Evolutionary conservation across 805 yeast species (phyloP).

Genomic region (Kodamaea neixiangensis): DNA sequence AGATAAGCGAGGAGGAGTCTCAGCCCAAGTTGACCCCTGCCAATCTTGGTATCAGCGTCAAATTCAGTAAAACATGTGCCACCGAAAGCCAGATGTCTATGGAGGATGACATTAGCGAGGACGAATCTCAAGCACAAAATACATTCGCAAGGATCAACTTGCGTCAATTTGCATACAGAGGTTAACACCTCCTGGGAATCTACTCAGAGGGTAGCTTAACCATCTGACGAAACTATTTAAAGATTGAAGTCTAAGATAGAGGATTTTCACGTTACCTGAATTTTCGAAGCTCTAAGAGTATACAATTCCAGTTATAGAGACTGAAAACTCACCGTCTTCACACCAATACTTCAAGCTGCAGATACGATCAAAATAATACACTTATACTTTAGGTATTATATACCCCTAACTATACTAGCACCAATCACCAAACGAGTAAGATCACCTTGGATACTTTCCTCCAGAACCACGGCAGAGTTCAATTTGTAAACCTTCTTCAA

Average conservation of each 20-base stretch:
- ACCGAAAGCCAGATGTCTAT: constrained; percentile 7
- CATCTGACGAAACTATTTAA: no score
- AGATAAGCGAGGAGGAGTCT: constrained; percentile 13
- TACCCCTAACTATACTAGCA: constrained; percentile 52
- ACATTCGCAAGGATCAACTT: constrained; percentile 8
- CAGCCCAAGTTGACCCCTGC: constrained; percentile 1
- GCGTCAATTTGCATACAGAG: constrained; percentile 21
- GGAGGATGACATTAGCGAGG: constrained; percentile 13
- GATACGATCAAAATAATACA: not conserved
- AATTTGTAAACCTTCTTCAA: constrained; percentile 40
- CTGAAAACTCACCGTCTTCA: not conserved
- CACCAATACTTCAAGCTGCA: not conserved
- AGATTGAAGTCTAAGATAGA: no score
- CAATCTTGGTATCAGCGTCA: not conserved
- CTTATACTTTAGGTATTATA: constrained; percentile 13
- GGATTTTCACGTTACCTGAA: no score
- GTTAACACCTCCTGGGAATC: no score
- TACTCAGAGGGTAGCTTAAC: no score
- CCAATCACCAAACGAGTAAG: constrained; percentile 48
- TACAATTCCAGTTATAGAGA: no score
- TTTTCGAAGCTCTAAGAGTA: no score
- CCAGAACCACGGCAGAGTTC: constrained; percentile 26
- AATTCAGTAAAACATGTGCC: not conserved
- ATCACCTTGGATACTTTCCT: constrained; percentile 20
- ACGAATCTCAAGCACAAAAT: constrained; percentile 8